These are phyloP conservation scores for Cinnamomum chago DNA, from an alignment of 164 flowering plant genomes.

Conservation along the genomic window DNA sequence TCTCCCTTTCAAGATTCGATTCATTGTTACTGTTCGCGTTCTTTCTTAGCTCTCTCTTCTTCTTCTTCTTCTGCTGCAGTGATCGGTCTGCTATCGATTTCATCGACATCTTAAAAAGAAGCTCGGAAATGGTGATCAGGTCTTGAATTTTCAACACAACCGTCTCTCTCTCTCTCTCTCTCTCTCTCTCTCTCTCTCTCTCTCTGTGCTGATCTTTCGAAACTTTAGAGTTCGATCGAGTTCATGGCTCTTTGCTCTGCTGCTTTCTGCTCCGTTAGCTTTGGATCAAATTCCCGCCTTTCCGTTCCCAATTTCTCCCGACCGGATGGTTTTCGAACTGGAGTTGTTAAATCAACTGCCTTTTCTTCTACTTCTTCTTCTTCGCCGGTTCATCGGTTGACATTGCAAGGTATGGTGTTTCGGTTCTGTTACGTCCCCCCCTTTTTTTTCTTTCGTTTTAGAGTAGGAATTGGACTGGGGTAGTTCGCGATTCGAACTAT, in stretches of 20 bases:
- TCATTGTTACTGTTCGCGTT: too few species aligned
- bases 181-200: not conserved
- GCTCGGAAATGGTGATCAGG: too few species aligned
- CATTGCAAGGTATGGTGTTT: slow-evolving; percentile 8
- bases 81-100: not conserved
- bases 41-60: not conserved
- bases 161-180: not conserved
- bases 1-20: too few species aligned
- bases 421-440: not conserved
- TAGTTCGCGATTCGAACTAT: not conserved
- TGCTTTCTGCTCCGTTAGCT: slow-evolving; percentile 2
- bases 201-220: not conserved
- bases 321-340: slow-evolving; percentile 3
- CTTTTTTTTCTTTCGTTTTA: not conserved
- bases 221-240: not conserved
- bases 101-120: not conserved
- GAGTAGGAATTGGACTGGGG: not conserved
- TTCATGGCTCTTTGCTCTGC: slow-evolving; percentile 12
- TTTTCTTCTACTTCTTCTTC: not conserved
- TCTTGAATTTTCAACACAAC: too few species aligned
- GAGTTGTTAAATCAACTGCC: not conserved
- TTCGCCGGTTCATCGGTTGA: not conserved
- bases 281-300: not conserved
- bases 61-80: not conserved
- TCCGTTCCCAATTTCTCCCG: not conserved